Evolutionary conservation across 2,329 filamentous ascomycete genomes (phyloP), one percentile per base, ranked within the genome.

Genomic region (Phialemonium atrogriseum): DNA sequence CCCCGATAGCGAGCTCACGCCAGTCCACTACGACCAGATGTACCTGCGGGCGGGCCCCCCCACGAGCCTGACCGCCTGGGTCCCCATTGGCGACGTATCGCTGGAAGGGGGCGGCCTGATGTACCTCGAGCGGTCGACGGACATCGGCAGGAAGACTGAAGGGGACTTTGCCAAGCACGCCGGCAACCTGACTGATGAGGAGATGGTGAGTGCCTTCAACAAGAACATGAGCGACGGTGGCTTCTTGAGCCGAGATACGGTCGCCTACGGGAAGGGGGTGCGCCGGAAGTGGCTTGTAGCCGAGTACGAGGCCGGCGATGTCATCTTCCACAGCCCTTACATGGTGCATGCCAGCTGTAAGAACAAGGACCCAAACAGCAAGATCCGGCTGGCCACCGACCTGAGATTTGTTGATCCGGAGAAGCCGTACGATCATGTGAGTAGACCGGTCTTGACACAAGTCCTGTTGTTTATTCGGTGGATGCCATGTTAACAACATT

Each of bases 11-110:
- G 67, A 69, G 38, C 67, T 69, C 0, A 74, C 74, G 36, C 70
- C 70, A 0, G 72, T 77, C 4, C 72, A 77, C 38, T 76, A 76
- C 41, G 71, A 77, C 42, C 70, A 76, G 50, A 73, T 68, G 14
- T 76, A 75, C 42, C 47, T 76, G 28, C 49, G 70, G 2, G 47
- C 73, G 43, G 72, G 70, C 1, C 69, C 73, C 30, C 62, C 66
- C 2, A 71, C 68, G 1, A 63, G 59, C 18, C 51, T 75, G 1
- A 76, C 71, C 4, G 70, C 68, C 0, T 77, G 71, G 71, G 63
- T 75, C 0, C 66, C 70, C 0, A 70, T 75, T 39, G 69, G 69
- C 0, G 66, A 74, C 45, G 47, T 75, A 5, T 55, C 58, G 12
- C 33, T 74, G 4, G 61, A 67, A 28, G 73, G 74, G 0, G 73